Evolutionary conservation across 75 land plant genomes (phyloP).

Genomic region (Larix kaempferi): DNA sequence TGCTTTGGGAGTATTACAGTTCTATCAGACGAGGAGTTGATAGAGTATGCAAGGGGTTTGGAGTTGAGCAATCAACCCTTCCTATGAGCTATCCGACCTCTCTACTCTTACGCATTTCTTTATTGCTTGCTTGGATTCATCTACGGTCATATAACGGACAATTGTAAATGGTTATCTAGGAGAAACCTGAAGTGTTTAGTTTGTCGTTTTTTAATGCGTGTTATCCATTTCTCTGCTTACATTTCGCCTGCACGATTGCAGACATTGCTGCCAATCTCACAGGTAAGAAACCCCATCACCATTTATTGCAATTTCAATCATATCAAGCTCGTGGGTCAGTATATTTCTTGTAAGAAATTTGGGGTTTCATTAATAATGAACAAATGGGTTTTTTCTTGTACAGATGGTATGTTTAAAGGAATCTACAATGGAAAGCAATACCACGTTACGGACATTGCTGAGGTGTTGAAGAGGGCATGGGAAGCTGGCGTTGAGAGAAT

Average conservation of each 20-base stretch:
- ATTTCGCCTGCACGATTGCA: slow-evolving; percentile 2
- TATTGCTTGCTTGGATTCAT: neutral
- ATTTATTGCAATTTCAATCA: neutral
- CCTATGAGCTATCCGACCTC: no score
- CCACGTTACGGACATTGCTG: slow-evolving; percentile 64
- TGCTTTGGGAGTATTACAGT: no score
- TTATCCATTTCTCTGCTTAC: neutral
- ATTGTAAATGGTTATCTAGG: no score
- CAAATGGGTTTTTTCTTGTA: neutral
- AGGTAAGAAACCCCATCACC: slow-evolving; percentile 13
- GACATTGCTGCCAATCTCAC: slow-evolving; percentile 70
- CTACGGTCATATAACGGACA: neutral
- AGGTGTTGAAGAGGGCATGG: slow-evolving; percentile 88
- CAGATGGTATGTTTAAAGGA: slow-evolving; percentile 96
- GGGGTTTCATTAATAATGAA: neutral
- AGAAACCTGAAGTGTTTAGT: no score
- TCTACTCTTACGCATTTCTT: neutral
- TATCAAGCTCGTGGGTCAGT: neutral
- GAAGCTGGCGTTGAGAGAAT: slow-evolving; percentile 85
- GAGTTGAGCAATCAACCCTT: no score
- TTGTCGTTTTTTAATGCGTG: neutral
- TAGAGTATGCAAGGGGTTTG: no score
- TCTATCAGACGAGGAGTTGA: no score
- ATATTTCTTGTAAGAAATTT: neutral
- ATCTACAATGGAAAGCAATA: slow-evolving; percentile 85